Evolutionary conservation across 73 alveolate species (phyloP), one percentile per base, ranked within the genome.

Genomic region (Paramecium octaurelia): DNA sequence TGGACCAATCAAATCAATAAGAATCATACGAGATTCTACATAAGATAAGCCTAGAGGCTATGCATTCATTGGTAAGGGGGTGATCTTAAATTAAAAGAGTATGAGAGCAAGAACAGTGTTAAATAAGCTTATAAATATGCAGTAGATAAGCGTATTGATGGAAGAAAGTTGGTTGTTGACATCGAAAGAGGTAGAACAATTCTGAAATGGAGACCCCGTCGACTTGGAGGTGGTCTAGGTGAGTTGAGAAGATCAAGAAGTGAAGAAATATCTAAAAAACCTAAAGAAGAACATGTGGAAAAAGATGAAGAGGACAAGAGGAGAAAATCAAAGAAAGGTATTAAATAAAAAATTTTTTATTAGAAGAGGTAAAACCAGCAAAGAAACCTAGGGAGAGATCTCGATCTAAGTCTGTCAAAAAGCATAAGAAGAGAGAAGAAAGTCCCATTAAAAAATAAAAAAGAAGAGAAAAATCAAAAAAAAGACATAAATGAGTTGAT

Each of bases 181-280:
- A 93, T 80, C 70, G 99, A 98, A 92, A 88, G 99, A 40, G 99
- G 99, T 2, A 84, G 99, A 71, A 96, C 97, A 10, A 95, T 90
- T 36, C 70, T 86, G 2, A 96, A 94, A 54, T 97, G 97, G 96
- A 93, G 94, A 38, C 99, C 99, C 34, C 95, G 98, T 50, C 86
- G 98, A 92, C 95, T 97, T 10, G 99, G 99, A 11, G 99, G 99
- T 31, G 99, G 99, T 42, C 92, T 93, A 57, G 99, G 99, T 10
- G 91, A 80, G 20, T 42, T 44, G 76, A 80, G 91, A 43, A 20
- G 75, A 80, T 80, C 91, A 29, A 34, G 87, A 73, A 73, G 87
- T 43, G 91, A 80, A 43, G 91, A 80, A 46, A 24, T 21, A 40
- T 9, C n/a, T 10, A 80, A 46, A 46, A 80, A 40, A 43, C 38